Conservation (phyloP, 2,329 filamentous ascomycete genomes). For the Harringtonia lauricola region DNA sequence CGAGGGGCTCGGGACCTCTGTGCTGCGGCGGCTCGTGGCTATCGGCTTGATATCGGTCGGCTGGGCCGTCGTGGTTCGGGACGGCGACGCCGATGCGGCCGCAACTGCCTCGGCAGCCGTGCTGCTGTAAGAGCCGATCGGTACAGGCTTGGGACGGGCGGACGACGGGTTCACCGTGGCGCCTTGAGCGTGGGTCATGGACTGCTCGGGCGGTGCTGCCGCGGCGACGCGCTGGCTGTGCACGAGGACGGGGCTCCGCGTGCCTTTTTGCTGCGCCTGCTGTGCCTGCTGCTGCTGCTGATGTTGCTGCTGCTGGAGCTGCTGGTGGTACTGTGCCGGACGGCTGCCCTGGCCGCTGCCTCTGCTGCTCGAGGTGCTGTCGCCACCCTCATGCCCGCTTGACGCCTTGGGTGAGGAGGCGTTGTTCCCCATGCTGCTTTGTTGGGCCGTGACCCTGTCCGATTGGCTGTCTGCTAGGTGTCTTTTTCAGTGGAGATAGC, state of each 20-base stretch:
- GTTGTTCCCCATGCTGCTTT: conserved; percentile 31
- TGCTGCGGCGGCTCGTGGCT: conserved; percentile 15
- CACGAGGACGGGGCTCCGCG: conserved; percentile 39
- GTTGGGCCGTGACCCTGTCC: background rate
- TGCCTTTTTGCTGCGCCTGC: conserved; percentile 10
- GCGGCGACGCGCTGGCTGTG: conserved; percentile 41
- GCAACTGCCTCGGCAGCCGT: conserved; percentile 6
- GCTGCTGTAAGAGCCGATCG: conserved; percentile 10
- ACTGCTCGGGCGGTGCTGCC: conserved; percentile 50
- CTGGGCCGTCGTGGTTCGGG: conserved; percentile 10
- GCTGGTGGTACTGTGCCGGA: conserved; percentile 18
- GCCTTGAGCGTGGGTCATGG: conserved; percentile 48
- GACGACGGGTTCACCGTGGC: conserved; percentile 30
- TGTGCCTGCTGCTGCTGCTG: conserved; percentile 19
- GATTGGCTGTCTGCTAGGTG: no score
- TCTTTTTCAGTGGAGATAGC: background rate
- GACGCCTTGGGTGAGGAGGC: conserved; percentile 27
- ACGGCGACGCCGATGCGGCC: conserved; percentile 6
- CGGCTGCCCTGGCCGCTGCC: conserved; percentile 12
- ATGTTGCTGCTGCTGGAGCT: conserved; percentile 15
- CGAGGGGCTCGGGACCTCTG: conserved; percentile 23
- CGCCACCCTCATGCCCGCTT: conserved; percentile 12
- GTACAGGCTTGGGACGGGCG: conserved; percentile 18
- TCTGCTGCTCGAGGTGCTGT: conserved; percentile 12
- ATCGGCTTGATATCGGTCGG: conserved; percentile 21